Percentiles rank a stretch among this genome's conserved stretches.
These are phyloP conservation scores for Microdochium nivale DNA, from an alignment of 2,329 filamentous ascomycete genomes.

Conservation along the genomic window DNA sequence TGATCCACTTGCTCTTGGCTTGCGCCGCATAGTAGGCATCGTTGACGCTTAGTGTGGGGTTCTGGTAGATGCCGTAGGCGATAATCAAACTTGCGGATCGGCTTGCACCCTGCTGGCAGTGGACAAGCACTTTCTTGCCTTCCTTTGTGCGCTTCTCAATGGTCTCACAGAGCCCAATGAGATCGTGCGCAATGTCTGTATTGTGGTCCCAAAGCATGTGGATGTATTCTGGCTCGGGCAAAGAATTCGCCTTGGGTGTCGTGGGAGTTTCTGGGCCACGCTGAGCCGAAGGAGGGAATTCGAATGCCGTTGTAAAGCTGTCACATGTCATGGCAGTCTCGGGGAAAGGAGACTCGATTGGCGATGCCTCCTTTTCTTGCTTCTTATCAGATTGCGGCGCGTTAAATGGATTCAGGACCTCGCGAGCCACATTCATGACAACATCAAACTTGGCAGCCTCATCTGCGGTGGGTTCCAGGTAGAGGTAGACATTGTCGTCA, in stretches of 20 bases:
- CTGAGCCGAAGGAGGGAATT: constrained; percentile 37
- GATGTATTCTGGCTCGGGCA: constrained; percentile 65
- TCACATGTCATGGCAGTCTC: constrained; percentile 50
- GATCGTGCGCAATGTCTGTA: constrained; percentile 71
- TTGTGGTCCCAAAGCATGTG: constrained; percentile 87
- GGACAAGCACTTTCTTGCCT: constrained; percentile 71
- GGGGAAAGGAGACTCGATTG: constrained; percentile 35
- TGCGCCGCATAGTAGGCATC: constrained; percentile 78
- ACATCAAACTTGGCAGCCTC: constrained; percentile 73
- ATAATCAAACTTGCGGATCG: constrained; percentile 81
- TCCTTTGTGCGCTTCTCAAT: constrained; percentile 65
- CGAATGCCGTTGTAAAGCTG: constrained; percentile 54
- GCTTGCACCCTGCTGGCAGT: constrained; percentile 81
- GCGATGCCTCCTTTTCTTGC: constrained; percentile 15
- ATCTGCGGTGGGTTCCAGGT: constrained; percentile 70
- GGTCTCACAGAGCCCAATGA: constrained; percentile 65
- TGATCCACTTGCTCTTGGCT: constrained; percentile 77
- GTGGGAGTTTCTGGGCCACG: constrained; percentile 39
- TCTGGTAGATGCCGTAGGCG: constrained; percentile 74
- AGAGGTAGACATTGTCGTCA: constrained; percentile 67
- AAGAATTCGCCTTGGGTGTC: constrained; percentile 43
- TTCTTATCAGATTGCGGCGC: constrained; percentile 14
- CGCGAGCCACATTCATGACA: constrained; percentile 75
- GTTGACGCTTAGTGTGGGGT: constrained; percentile 68
- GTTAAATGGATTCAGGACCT: constrained; percentile 69